Evolutionary conservation across 73 alveolate species (phyloP).

Genomic region (Symbiodinium pilosum): DNA sequence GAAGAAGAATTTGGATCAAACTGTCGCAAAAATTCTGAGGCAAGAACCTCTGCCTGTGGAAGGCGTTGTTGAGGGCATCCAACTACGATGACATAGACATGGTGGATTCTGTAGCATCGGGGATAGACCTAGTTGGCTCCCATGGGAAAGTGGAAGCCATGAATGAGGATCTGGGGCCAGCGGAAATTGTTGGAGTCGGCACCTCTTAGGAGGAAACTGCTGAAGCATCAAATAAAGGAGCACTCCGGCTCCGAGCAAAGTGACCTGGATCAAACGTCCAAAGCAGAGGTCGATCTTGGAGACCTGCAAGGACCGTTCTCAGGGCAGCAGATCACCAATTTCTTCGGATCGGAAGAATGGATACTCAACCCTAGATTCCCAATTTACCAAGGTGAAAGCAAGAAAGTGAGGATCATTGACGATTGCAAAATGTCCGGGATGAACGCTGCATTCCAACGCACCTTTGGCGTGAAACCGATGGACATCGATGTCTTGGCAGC

Average conservation of each 20-base stretch:
- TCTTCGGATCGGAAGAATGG: not conserved
- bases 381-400: not conserved
- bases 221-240: not conserved
- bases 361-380: not conserved
- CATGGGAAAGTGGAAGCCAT: not conserved
- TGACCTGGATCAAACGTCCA: not conserved
- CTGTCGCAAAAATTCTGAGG: not conserved
- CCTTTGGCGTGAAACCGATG: not conserved
- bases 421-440: not conserved
- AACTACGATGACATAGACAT: not conserved
- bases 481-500: not conserved
- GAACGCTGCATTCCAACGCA: not conserved
- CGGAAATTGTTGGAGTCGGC: not conserved
- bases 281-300: not conserved
- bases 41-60: not conserved
- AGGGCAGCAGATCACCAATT: not conserved
- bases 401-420: not conserved
- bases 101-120: not conserved
- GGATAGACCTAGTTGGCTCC: not conserved
- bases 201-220: not conserved
- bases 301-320: not conserved
- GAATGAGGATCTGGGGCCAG: not conserved
- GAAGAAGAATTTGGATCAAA: not conserved
- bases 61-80: not conserved
- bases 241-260: not conserved